Base-by-base conservation (phyloP, 108 stramenopile species). In the Pseudonitzschia multiseries region DNA sequence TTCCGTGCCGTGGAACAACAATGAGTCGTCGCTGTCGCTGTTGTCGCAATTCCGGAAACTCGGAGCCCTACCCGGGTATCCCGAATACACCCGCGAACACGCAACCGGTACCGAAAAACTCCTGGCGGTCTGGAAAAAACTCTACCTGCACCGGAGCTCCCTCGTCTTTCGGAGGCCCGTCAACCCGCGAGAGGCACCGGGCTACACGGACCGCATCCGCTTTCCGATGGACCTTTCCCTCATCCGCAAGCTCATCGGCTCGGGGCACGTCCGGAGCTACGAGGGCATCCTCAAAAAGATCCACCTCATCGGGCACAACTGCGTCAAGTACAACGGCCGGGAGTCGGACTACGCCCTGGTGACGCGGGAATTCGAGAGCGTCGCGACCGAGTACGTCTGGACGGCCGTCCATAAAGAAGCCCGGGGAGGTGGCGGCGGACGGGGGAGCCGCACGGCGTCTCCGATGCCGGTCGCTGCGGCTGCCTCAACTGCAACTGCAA, bases 141-240 rank as follows among this genome's bases (percentile, higher is more conserved):
- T 95, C 28, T 84, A 84, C 13, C 74, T 74, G n/a, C 89, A 95
- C 73, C 81, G 87, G 15, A 82, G 89, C 18, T 80, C 93, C 17
- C 66, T 82, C 33, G 93, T 95, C 20, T 95, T 95, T 81, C 85
- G 89, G 17, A 87, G 86, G 42, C 87, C 91, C 18, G 93, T 95
- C 51, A 82, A 88, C 64, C 83, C 84, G 13, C 71, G 79, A 24
- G 87, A 88, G 46, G 93, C 93, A 41, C 93, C 93, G 13, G 93
- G 91, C 12, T 94, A 94, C 60, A 71, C 68, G 5, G 89, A 92
- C 20, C 83, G 93, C 0, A 94, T 94, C 31, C 44, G 54, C 8
- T 92, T 92, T 72, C 91, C 91, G 8, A 92, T 92, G 63, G 93
- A 94, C 70, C 69, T 94, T 3, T 79, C 80, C 40, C 65, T 94